phyloP scores from a whole-genome alignment of 108 stramenopile species.

The Schizochytrium sp. region DNA sequence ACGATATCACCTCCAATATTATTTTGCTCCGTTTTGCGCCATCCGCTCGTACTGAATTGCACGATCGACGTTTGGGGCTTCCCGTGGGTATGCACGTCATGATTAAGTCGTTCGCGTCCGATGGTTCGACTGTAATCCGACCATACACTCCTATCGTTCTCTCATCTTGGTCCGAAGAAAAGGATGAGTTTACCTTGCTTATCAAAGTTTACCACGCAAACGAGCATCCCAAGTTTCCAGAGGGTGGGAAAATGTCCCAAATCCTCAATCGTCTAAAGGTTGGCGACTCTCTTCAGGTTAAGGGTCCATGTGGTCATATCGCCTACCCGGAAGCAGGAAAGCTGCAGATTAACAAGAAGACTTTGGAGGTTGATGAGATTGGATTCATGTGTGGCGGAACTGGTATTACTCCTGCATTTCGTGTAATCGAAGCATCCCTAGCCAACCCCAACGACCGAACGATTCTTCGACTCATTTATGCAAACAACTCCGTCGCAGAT shows the following conservation, averaged over 20 bases:
- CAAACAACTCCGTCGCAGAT: constrained; percentile 88
- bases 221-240: constrained; percentile 91
- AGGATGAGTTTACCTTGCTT: constrained; percentile 86
- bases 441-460: constrained; percentile 79
- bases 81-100: constrained; percentile 74
- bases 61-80: constrained; percentile 66
- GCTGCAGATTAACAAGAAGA: constrained; percentile 54
- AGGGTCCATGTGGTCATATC: constrained; percentile 78
- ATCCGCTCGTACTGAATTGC: background rate
- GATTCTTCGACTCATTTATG: constrained; percentile 69
- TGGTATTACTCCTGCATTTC: constrained; percentile 97
- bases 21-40: constrained; percentile 49
- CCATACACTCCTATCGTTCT: constrained; percentile 87
- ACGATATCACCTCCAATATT: constrained; percentile 16
- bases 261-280: constrained; percentile 88
- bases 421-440: constrained; percentile 86
- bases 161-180: constrained; percentile 78
- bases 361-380: constrained; percentile 75
- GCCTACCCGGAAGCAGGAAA: constrained; percentile 70
- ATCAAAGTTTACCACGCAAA: constrained; percentile 92
- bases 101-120: constrained; percentile 60
- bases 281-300: constrained; percentile 85
- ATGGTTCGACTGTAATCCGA: constrained; percentile 72
- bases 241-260: constrained; percentile 96
- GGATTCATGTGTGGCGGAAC: constrained; percentile 99